Conservation (phyloP, 192 early-diverging fungal genomes). For the Borealophlyctis nickersoniae region DNA sequence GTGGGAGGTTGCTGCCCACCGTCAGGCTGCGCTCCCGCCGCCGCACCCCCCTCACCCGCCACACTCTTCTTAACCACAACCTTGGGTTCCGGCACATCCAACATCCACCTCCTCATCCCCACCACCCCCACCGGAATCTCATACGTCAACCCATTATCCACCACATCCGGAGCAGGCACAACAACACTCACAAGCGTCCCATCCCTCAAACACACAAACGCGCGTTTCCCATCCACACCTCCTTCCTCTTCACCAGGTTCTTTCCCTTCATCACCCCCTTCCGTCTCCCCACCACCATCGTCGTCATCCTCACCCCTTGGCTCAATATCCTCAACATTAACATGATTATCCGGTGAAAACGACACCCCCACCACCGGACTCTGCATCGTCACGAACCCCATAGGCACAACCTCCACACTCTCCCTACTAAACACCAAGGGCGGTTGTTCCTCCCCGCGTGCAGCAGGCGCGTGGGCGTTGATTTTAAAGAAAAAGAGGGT, state of each 20-base stretch:
- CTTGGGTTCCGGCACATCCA: slow-evolving; percentile 38
- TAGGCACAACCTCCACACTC: slow-evolving; percentile 37
- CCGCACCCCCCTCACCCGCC: slow-evolving; percentile 10
- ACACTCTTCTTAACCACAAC: slow-evolving; percentile 9
- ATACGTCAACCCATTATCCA: slow-evolving; percentile 44
- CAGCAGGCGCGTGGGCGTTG: slow-evolving; percentile 9
- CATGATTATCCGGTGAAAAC: slow-evolving; percentile 52
- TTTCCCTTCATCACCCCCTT: slow-evolving; percentile 31
- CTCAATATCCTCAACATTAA: slow-evolving; percentile 36
- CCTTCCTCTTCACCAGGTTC: slow-evolving; percentile 30
- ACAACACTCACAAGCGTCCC: slow-evolving; percentile 35
- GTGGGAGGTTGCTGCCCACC: too few species aligned
- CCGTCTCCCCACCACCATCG: slow-evolving; percentile 21
- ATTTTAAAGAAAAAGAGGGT: slow-evolving; percentile 59
- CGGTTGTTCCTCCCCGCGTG: slow-evolving; percentile 3
- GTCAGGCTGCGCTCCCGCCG: slow-evolving; percentile 3
- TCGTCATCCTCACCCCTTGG: slow-evolving; percentile 18
- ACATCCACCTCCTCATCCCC: slow-evolving; percentile 34
- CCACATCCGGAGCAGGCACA: slow-evolving; percentile 28
- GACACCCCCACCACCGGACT: slow-evolving; percentile 27
- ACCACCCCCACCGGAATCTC: slow-evolving; percentile 26
- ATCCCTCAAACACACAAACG: slow-evolving; percentile 35
- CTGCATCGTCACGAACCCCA: slow-evolving; percentile 53
- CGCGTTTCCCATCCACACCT: slow-evolving; percentile 24
- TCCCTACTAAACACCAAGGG: slow-evolving; percentile 22